Percentiles rank a stretch among this genome's conserved stretches.
Conservation (phyloP, 106 monocot genomes). For the Phalaenopsis aphrodite region DNA sequence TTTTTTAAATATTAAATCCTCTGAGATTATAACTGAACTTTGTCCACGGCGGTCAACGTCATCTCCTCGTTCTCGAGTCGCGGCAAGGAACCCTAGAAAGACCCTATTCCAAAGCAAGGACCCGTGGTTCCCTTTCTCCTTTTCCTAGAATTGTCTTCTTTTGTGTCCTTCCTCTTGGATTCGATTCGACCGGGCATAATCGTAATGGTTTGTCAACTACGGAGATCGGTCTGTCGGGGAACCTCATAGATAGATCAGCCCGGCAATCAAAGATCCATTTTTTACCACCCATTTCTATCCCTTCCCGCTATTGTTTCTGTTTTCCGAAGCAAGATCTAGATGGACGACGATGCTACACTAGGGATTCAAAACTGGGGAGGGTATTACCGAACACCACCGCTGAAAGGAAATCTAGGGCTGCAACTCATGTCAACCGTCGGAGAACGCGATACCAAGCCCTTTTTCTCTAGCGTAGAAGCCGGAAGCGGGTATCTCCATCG, state of each 20-base stretch:
- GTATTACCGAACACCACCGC: conserved; percentile 35
- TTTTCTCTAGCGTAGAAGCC: conserved; percentile 14
- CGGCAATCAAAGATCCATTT: background rate
- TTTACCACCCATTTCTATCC: background rate
- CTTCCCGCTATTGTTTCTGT: background rate
- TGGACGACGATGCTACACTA: conserved; percentile 66
- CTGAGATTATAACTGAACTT: background rate
- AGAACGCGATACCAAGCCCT: conserved; percentile 51
- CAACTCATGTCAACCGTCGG: conserved; percentile 57
- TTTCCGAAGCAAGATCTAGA: conserved; percentile 12
- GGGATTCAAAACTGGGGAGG: conserved; percentile 53
- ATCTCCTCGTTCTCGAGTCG: background rate
- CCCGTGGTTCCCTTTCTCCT: background rate
- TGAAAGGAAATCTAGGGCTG: conserved; percentile 51
- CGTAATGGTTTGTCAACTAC: background rate
- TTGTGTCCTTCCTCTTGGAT: conserved; percentile 8
- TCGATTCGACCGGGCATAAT: background rate
- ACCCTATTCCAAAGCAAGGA: background rate
- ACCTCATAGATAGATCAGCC: background rate
- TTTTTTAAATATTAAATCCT: no score
- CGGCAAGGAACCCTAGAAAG: conserved; percentile 4
- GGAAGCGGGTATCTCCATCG: conserved; percentile 22
- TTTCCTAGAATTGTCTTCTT: conserved; percentile 1
- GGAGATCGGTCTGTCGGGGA: background rate
- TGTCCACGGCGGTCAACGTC: background rate